These are phyloP conservation scores for Jacaranda copaia DNA, from an alignment of 257 asterid genomes.

Conservation along the genomic window DNA sequence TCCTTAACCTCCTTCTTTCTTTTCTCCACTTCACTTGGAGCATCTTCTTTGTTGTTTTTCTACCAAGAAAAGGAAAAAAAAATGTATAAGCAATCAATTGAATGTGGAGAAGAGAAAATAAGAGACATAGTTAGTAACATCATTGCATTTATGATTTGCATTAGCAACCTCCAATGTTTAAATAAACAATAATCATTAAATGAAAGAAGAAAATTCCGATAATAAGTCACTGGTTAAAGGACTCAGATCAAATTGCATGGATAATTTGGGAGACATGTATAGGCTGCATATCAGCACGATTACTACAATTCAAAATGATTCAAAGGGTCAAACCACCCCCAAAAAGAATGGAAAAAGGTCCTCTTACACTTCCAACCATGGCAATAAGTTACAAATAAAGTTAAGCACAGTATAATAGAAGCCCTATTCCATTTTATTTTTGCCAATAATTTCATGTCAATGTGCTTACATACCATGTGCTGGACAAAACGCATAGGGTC, in stretches of 20 bases:
- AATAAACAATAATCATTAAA: too few species aligned
- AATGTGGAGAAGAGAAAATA: background rate
- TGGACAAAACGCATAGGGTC: too few species aligned
- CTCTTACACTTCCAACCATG: background rate
- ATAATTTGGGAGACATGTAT: background rate
- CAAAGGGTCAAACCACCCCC: background rate
- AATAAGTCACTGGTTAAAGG: constrained; percentile 10
- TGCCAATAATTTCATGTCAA: background rate
- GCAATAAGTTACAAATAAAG: background rate
- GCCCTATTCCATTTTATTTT: background rate
- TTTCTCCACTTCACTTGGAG: constrained; percentile 57
- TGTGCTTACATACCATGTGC: too few species aligned
- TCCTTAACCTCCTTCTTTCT: constrained; percentile 79
- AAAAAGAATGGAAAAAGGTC: background rate
- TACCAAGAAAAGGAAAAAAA: constrained; percentile 38
- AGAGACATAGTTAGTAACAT: background rate
- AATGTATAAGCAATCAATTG: constrained; percentile 8
- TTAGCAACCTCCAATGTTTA: background rate
- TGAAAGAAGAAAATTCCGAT: background rate
- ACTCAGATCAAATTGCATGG: background rate
- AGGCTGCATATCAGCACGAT: background rate
- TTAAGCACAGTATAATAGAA: background rate
- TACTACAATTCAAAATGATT: background rate
- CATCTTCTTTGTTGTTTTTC: constrained; percentile 58
- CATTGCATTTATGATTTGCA: constrained; percentile 15